These are phyloP conservation scores for Hevea brasiliensis DNA, from an alignment of 345 rosid genomes.

Conservation along the genomic window DNA sequence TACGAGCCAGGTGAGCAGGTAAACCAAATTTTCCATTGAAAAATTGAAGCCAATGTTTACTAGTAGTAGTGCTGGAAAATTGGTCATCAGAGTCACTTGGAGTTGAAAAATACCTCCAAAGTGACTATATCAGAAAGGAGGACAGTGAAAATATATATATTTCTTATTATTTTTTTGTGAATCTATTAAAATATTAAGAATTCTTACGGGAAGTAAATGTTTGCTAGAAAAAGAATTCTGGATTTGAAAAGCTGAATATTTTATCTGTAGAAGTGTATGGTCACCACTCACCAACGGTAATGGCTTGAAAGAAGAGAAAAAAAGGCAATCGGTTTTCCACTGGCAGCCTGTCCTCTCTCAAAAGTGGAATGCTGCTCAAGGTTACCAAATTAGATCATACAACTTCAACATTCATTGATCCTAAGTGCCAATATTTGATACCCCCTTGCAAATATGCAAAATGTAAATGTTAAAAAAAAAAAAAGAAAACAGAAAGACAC, in stretches of 20 bases:
- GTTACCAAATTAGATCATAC: background rate
- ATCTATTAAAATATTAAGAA: background rate
- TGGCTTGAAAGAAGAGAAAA: background rate
- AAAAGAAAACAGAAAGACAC: background rate
- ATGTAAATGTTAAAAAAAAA: background rate
- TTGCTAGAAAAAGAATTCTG: constrained; percentile 6
- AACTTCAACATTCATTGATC: background rate
- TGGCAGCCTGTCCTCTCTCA: background rate
- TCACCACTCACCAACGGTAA: background rate
- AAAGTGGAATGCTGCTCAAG: background rate
- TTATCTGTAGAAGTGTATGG: background rate
- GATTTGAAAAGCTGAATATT: background rate
- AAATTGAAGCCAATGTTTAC: background rate
- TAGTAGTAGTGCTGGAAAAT: background rate
- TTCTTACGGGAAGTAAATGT: background rate
- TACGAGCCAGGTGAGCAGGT: constrained; percentile 99
- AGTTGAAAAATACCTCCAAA: constrained; percentile 4
- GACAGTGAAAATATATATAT: background rate
- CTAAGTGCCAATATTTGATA: background rate
- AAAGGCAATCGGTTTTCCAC: background rate
- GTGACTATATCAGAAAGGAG: background rate
- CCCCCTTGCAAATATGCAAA: background rate
- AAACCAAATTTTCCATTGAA: constrained; percentile 24
- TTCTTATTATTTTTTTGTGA: background rate
- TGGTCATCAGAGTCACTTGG: background rate